These are phyloP conservation scores for Datura wrightii DNA, from an alignment of 257 asterid species.

Conservation along the genomic window DNA sequence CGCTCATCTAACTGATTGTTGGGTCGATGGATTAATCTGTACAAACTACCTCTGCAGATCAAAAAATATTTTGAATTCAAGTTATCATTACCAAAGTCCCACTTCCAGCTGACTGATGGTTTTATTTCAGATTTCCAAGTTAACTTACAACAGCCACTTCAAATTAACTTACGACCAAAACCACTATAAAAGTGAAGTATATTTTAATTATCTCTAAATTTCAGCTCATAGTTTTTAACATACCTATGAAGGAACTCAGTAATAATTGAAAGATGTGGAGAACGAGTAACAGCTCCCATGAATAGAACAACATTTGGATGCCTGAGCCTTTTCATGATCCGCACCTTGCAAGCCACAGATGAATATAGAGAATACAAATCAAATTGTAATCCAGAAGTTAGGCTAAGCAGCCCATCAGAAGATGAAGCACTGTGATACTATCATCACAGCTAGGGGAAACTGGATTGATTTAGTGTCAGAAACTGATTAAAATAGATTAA, in stretches of 20 bases:
- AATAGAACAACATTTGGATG: conserved; percentile 96
- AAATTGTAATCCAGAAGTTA: conserved; percentile 37
- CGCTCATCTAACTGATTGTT: conserved; percentile 93
- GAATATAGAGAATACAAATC: conserved; percentile 29
- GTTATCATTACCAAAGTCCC: neutral
- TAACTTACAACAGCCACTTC: neutral
- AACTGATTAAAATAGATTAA: conserved; percentile 17
- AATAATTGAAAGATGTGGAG: conserved; percentile 92
- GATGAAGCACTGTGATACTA: conserved; percentile 6
- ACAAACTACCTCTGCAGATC: conserved; percentile 89
- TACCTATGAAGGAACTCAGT: conserved; percentile 98
- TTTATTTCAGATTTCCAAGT: conserved; percentile 20
- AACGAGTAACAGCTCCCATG: conserved; percentile 98
- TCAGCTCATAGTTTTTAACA: conserved; percentile 36
- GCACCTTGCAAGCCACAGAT: conserved; percentile 60
- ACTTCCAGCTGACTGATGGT: neutral
- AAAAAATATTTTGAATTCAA: conserved; percentile 39
- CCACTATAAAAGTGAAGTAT: conserved; percentile 24
- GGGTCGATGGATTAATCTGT: conserved; percentile 90
- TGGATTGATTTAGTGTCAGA: conserved; percentile 15
- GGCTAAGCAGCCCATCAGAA: conserved; percentile 12
- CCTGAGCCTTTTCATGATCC: conserved; percentile 85
- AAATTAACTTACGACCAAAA: neutral
- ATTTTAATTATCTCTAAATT: neutral
- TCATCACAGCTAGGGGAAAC: conserved; percentile 21